Evolutionary conservation across 352 stramenopile species (phyloP).

Genomic region (Nothophytophthora sp.): DNA sequence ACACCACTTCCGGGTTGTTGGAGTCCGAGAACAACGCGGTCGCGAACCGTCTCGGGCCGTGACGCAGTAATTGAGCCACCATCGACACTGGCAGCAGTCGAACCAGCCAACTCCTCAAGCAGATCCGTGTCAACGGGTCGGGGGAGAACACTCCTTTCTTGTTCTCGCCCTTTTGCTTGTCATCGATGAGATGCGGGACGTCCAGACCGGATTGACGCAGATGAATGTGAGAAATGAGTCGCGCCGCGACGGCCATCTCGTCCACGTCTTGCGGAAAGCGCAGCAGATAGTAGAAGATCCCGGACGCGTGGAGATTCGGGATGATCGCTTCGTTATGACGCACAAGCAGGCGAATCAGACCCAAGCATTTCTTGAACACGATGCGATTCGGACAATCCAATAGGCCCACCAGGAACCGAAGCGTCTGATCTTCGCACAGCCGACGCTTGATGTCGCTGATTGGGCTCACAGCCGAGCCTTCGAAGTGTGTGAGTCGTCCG

Average conservation of each 20-base stretch:
- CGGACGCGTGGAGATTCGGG: conserved; percentile 77
- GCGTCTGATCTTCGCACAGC: conserved; percentile 72
- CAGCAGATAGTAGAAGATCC: conserved; percentile 88
- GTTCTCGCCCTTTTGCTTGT: conserved; percentile 77
- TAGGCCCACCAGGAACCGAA: conserved; percentile 81
- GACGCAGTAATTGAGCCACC: conserved; percentile 81
- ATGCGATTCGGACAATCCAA: conserved; percentile 83
- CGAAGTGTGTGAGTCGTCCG: conserved; percentile 77
- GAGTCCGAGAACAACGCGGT: conserved; percentile 81
- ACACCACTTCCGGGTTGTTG: conserved; percentile 87
- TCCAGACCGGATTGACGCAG: conserved; percentile 75
- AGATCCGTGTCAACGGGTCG: conserved; percentile 82
- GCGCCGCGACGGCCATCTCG: conserved; percentile 80
- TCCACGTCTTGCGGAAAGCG: conserved; percentile 79
- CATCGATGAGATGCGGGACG: conserved; percentile 54
- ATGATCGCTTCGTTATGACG: conserved; percentile 87
- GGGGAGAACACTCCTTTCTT: conserved; percentile 83
- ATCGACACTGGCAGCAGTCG: conserved; percentile 83
- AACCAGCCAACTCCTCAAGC: conserved; percentile 84
- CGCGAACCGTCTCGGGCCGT: conserved; percentile 74
- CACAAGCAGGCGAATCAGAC: conserved; percentile 79
- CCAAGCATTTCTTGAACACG: conserved; percentile 85
- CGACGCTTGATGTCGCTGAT: conserved; percentile 77
- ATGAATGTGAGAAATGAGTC: conserved; percentile 83
- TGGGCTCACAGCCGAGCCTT: conserved; percentile 76